Conservation (phyloP, 1,284 basidiomycete genomes). For the Neolentinus lepideus region DNA sequence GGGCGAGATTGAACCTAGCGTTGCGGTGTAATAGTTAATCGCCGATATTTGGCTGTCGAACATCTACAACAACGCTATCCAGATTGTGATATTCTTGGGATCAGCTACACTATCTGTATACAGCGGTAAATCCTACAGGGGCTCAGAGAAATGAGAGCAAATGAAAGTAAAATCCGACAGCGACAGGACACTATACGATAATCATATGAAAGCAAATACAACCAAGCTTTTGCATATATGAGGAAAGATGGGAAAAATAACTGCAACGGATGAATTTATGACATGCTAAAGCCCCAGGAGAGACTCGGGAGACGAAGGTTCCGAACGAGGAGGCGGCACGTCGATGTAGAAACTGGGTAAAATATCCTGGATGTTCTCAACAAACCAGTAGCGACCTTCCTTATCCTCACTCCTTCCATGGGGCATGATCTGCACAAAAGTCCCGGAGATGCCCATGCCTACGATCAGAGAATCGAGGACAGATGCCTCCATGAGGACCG, state of each 20-base stretch:
- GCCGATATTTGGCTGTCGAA: neutral
- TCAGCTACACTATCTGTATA: no score
- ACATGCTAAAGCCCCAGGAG: no score
- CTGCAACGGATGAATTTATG: no score
- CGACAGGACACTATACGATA: neutral
- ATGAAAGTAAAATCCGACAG: neutral
- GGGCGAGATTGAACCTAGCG: conserved; percentile 71
- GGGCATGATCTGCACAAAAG: neutral
- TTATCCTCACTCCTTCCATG: neutral
- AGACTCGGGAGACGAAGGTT: no score
- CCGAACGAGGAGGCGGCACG: neutral
- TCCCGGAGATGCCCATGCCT: neutral
- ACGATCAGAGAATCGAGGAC: neutral
- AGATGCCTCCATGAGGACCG: neutral
- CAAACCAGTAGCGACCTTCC: conserved; percentile 7
- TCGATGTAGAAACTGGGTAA: neutral
- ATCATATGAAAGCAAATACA: neutral
- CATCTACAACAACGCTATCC: no score
- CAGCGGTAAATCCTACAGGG: neutral
- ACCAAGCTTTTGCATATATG: no score
- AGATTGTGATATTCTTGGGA: no score
- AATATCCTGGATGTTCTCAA: neutral
- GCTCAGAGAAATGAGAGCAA: neutral
- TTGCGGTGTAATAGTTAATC: conserved; percentile 1
- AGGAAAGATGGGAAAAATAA: no score